Percentiles rank a stretch among this genome's conserved stretches.
Conservation (phyloP, 1,139 yeast species). For the Zygosaccharomyces pseudobailii region DNA sequence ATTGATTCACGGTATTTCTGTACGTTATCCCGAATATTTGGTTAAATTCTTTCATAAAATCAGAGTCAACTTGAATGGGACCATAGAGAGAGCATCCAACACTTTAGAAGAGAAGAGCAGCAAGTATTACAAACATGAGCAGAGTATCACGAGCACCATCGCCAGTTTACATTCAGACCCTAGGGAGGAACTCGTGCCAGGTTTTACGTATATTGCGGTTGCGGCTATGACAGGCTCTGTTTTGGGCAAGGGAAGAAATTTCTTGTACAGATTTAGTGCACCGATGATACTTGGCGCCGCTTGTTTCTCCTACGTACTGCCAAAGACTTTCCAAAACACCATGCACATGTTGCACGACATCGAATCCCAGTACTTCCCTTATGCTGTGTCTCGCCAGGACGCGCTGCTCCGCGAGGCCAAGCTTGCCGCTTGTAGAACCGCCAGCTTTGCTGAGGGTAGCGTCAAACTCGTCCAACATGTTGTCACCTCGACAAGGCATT, state of each 20-base stretch:
- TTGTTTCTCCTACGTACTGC: slow-evolving; percentile 72
- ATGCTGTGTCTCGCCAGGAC: slow-evolving; percentile 63
- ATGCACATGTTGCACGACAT: slow-evolving; percentile 56
- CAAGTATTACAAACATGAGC: slow-evolving; percentile 56
- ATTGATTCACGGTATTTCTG: slow-evolving; percentile 28
- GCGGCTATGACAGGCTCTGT: slow-evolving; percentile 82
- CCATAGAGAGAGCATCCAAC: slow-evolving; percentile 35
- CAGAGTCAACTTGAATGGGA: slow-evolving; percentile 36
- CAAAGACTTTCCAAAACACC: slow-evolving; percentile 69
- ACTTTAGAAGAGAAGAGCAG: slow-evolving; percentile 43
- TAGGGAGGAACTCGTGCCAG: slow-evolving; percentile 73
- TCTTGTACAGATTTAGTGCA: slow-evolving; percentile 51
- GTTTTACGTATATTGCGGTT: slow-evolving; percentile 62
- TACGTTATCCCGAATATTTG: slow-evolving; percentile 25
- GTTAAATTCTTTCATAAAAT: slow-evolving; percentile 19
- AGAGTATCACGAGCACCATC: slow-evolving; percentile 60
- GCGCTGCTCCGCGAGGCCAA: slow-evolving; percentile 37
- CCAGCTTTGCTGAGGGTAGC: slow-evolving; percentile 14
- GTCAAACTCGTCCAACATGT: slow-evolving; percentile 1
- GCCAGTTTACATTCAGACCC: slow-evolving; percentile 60
- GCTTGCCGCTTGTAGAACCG: slow-evolving; percentile 37
- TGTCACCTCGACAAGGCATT: slow-evolving; percentile 5
- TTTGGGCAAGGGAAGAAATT: slow-evolving; percentile 62
- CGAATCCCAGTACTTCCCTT: slow-evolving; percentile 63
- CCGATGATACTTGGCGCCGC: slow-evolving; percentile 66